A percentile compares a stretch with the other conserved stretches of the same genome.
Evolutionary conservation across 2,329 filamentous ascomycete species (phyloP).

Genomic region (Hymenoscyphus salicellus): DNA sequence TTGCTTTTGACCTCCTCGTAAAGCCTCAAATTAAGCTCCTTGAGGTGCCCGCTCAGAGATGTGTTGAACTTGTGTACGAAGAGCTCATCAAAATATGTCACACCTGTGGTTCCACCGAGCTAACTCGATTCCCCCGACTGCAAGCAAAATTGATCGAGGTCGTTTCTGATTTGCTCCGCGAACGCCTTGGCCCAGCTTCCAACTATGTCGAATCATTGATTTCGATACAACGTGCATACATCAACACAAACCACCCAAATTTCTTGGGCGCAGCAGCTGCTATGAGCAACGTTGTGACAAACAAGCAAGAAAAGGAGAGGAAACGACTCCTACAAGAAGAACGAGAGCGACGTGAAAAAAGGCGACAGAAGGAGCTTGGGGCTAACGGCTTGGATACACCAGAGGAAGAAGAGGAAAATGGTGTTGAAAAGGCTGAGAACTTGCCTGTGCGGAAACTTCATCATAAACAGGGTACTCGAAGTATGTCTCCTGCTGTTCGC

Average conservation of each 20-base stretch:
- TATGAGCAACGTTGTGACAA: constrained; percentile 94
- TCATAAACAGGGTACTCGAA: constrained; percentile 56
- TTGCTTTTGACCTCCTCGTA: constrained; percentile 94
- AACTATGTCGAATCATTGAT: constrained; percentile 94
- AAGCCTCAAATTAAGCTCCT: constrained; percentile 98
- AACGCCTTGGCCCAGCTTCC: constrained; percentile 85
- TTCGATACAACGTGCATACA: constrained; percentile 94
- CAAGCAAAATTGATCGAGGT: constrained; percentile 98
- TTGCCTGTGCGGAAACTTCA: constrained; percentile 55
- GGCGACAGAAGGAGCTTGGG: constrained; percentile 78
- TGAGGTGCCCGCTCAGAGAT: constrained; percentile 91
- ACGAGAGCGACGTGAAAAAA: constrained; percentile 77
- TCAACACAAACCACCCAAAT: constrained; percentile 99
- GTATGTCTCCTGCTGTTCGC: constrained; percentile 77
- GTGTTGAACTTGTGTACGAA: constrained; percentile 96
- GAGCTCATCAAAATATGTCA: constrained; percentile 99
- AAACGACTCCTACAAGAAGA: constrained; percentile 78
- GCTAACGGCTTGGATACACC: constrained; percentile 70
- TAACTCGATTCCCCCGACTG: constrained; percentile 84
- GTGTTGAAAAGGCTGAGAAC: constrained; percentile 51
- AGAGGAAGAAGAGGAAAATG: constrained; percentile 56
- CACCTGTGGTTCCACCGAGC: constrained; percentile 92
- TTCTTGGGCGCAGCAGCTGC: constrained; percentile 94
- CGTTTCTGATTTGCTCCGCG: constrained; percentile 89
- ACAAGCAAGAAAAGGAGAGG: constrained; percentile 91